phyloP scores from a whole-genome alignment of 192 early-diverging fungal species.

The Rhizophlyctis rosea region DNA sequence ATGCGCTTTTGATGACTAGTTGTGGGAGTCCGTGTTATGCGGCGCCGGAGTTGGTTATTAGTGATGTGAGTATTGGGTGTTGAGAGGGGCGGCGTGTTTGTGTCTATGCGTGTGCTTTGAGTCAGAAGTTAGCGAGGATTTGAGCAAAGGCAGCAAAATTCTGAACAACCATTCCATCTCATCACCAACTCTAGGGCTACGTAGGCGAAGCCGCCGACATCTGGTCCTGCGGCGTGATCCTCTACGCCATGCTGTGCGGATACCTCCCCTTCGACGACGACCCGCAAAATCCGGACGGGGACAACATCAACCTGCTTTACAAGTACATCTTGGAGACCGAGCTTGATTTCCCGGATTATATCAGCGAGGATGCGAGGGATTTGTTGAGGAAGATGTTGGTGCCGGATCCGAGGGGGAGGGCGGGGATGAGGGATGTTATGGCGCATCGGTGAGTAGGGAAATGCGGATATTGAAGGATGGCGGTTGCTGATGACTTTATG shows the following conservation, averaged over 20 bases:
- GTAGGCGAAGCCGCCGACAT: constrained; percentile 95
- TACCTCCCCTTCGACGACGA: constrained; percentile 64
- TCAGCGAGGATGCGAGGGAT: constrained; percentile 40
- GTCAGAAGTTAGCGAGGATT: too few species aligned
- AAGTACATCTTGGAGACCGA: constrained; percentile 57
- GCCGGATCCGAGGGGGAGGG: constrained; percentile 48
- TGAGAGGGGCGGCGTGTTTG: neutral
- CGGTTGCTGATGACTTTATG: neutral
- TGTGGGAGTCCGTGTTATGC: constrained; percentile 99
- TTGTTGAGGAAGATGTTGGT: constrained; percentile 52
- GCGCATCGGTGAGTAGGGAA: constrained; percentile 41
- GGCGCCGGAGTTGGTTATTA: constrained; percentile 97
- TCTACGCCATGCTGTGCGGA: constrained; percentile 69
- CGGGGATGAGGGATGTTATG: constrained; percentile 52
- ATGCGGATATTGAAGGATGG: constrained; percentile 8
- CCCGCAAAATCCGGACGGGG: constrained; percentile 55
- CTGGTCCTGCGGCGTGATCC: constrained; percentile 98
- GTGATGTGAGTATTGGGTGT: constrained; percentile 59
- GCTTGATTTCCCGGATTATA: constrained; percentile 53
- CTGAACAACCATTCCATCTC: neutral
- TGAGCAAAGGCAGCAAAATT: too few species aligned
- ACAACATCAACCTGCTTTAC: constrained; percentile 60
- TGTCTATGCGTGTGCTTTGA: too few species aligned
- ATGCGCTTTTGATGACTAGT: constrained; percentile 80
- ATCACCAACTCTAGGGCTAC: constrained; percentile 60